Evolutionary conservation across 305 asterid species (phyloP).

Genomic region (Solanum chacoense): DNA sequence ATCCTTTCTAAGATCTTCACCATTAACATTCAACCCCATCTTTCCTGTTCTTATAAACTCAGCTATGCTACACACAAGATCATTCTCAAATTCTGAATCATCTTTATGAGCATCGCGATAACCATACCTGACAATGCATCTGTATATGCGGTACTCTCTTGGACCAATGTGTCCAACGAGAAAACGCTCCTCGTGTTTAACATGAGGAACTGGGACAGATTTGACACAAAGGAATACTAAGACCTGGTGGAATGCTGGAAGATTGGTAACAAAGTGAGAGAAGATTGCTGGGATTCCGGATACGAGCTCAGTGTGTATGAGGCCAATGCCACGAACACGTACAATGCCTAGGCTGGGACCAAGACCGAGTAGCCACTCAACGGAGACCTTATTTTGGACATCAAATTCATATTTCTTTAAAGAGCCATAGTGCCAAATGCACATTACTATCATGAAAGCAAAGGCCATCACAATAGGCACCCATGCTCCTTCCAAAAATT

Average conservation of each 20-base stretch:
- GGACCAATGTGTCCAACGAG: constrained; percentile 86
- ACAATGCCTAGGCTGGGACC: constrained; percentile 86
- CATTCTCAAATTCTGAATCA: constrained; percentile 64
- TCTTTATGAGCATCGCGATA: constrained; percentile 85
- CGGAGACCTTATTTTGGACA: constrained; percentile 78
- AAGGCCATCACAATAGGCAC: constrained; percentile 72
- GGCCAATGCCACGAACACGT: constrained; percentile 80
- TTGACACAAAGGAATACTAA: constrained; percentile 79
- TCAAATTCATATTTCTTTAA: constrained; percentile 75
- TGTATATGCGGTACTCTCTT: constrained; percentile 52
- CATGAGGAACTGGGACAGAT: constrained; percentile 82
- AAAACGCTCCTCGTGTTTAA: constrained; percentile 66
- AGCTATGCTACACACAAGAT: constrained; percentile 71
- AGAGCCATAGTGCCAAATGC: constrained; percentile 81
- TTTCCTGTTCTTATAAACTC: constrained; percentile 61
- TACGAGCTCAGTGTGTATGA: constrained; percentile 84
- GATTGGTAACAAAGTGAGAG: constrained; percentile 89
- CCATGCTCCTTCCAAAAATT: constrained; percentile 94
- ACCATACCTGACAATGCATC: constrained; percentile 86
- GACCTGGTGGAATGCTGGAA: constrained; percentile 93
- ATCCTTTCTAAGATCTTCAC: constrained; percentile 8
- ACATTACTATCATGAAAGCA: constrained; percentile 71
- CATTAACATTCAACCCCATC: constrained; percentile 4
- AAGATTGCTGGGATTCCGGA: constrained; percentile 90
- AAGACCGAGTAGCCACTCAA: constrained; percentile 79